Percentiles rank a stretch among this genome's conserved stretches.
Evolutionary conservation across 768 basidiomycete species (phyloP).

Genomic region (Paxillus ammoniavirescens): DNA sequence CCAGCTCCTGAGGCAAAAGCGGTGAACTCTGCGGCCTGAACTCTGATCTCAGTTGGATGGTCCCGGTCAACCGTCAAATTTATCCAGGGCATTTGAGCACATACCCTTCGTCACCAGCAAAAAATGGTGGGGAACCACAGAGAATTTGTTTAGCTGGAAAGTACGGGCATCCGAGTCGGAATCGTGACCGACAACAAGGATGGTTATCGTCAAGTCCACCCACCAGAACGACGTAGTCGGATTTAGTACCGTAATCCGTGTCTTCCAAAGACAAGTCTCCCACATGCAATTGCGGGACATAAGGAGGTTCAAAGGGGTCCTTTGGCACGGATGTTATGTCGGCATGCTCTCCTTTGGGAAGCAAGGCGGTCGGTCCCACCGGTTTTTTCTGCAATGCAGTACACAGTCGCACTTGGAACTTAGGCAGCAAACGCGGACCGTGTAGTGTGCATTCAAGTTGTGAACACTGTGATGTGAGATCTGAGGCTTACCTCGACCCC

Average conservation of each 20-base stretch:
- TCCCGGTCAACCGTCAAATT: neutral
- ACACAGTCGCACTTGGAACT: constrained; percentile 89
- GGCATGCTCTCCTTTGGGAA: constrained; percentile 18
- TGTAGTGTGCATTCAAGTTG: no score
- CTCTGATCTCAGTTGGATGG: constrained; percentile 40
- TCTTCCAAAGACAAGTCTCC: constrained; percentile 62
- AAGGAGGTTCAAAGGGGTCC: constrained; percentile 88
- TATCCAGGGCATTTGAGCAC: constrained; percentile 7
- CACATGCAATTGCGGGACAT: constrained; percentile 69
- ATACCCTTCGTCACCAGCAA: constrained; percentile 82
- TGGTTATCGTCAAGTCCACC: constrained; percentile 19
- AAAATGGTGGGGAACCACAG: constrained; percentile 55
- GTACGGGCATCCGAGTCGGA: no score
- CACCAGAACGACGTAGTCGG: constrained; percentile 71
- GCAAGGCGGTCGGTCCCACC: constrained; percentile 36
- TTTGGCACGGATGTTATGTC: constrained; percentile 21
- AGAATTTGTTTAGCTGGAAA: constrained; percentile 33
- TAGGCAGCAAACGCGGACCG: neutral
- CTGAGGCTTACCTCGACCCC: constrained; percentile 57
- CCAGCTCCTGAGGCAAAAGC: constrained; percentile 73
- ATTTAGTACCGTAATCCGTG: constrained; percentile 42
- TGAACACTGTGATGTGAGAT: no score
- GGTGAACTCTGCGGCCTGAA: constrained; percentile 79
- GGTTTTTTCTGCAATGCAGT: constrained; percentile 84
- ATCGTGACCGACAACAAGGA: neutral